These are phyloP conservation scores for Ceratobasidium sp. DNA, from an alignment of 1,284 basidiomycete genomes.

Conservation along the genomic window DNA sequence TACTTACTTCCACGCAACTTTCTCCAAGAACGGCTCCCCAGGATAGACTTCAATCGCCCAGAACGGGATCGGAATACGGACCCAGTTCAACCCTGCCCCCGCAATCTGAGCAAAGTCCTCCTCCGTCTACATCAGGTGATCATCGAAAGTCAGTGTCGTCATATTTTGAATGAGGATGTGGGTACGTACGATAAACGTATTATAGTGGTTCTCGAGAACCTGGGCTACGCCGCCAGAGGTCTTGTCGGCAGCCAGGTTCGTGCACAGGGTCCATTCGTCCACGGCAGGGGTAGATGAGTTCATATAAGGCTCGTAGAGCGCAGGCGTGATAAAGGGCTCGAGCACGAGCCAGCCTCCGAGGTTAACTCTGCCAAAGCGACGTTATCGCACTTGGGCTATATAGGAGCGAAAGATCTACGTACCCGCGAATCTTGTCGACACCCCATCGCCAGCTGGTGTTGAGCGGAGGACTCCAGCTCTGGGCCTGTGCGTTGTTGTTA, in stretches of 20 bases:
- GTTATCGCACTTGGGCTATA: neutral
- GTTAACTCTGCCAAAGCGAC: conserved; percentile 72
- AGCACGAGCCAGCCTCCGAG: conserved; percentile 92
- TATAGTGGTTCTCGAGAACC: conserved; percentile 85
- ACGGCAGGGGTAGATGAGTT: conserved; percentile 67
- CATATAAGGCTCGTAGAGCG: conserved; percentile 83
- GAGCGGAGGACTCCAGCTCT: conserved; percentile 85
- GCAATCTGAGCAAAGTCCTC: conserved; percentile 94
- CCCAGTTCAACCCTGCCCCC: conserved; percentile 84
- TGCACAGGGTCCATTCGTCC: conserved; percentile 88
- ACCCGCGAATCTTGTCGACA: conserved; percentile 76
- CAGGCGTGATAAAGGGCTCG: conserved; percentile 81
- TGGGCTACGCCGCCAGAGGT: conserved; percentile 63
- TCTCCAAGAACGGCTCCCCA: conserved; percentile 64
- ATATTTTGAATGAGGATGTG: neutral
- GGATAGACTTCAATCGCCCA: conserved; percentile 80
- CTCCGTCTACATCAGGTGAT: conserved; percentile 70
- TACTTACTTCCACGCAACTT: conserved; percentile 69
- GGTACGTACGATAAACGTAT: conserved; percentile 77
- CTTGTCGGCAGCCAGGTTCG: conserved; percentile 75
- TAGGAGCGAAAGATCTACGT: conserved; percentile 39
- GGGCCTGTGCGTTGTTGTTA: conserved; percentile 80
- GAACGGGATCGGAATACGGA: conserved; percentile 82
- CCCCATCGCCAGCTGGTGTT: conserved; percentile 88
- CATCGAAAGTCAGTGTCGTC: conserved; percentile 1